Evolutionary conservation across 1,284 basidiomycete genomes (phyloP), one percentile per base, ranked within the genome.

Genomic region (Porodaedalea pini): DNA sequence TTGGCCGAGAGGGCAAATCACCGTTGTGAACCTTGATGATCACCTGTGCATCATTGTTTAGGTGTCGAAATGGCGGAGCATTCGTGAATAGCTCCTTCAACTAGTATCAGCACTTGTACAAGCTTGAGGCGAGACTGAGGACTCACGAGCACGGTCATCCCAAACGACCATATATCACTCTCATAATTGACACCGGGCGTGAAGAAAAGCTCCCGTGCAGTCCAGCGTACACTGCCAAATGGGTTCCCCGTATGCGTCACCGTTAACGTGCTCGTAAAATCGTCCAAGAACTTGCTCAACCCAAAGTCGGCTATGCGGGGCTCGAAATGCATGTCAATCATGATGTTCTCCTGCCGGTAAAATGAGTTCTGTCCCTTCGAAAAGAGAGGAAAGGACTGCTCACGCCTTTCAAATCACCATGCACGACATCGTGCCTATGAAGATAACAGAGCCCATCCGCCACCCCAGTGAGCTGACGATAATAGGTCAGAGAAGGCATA

Each of bases 131-230:
- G n/a, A 13, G 11, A 50, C 8, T 17, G n/a, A 13, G 27, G 8
- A 21, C 34, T 37, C 41, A 59, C 57, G 25, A 56, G 40, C 11
- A 56, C 44, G 11, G 58, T 59, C 59, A 61, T 61, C 25, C 59
- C 59, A 48, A 57, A 61, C 8, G 59, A 50, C 59, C 59, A 61
- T 6, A 57, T 51, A 43, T 61, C 59, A 40, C 51, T 57, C 50
- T 57, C 55, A 29, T 23, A 21, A 23, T 32, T 60, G 8, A 53
- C 54, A 32, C 58, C 36, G 3, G 49, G 54, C 23, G 36, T 23
- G 13, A 51, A 39, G 43, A 61, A 34, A 10, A 61, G 51, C 45
- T 61, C 59, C 10, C 43, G 55, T 23, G 59, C 59, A 21, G 44
- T 54, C 55, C 56, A 61, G 15, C 55, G 54, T 3, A 57, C 43